phyloP scores from a whole-genome alignment of 371 early-diverging fungal species.

The Paraphysoderma sedebokerense region DNA sequence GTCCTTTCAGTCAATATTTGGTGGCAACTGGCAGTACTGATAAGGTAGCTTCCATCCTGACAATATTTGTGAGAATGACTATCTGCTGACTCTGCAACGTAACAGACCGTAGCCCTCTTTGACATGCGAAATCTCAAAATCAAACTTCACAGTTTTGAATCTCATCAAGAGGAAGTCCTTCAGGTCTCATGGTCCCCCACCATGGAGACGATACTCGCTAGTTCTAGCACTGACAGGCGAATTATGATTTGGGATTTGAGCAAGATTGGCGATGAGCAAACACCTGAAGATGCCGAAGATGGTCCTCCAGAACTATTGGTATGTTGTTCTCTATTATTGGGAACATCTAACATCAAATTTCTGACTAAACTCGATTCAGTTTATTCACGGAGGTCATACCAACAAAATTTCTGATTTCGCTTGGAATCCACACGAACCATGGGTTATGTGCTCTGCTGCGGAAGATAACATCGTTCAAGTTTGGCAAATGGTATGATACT shows the following conservation, averaged over 20 bases:
- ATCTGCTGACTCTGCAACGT: neutral
- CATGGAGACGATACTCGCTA: conserved; percentile 77
- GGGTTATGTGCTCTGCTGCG: conserved; percentile 85
- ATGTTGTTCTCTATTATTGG: conserved; percentile 8
- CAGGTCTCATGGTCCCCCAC: conserved; percentile 94
- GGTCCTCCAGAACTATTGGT: conserved; percentile 95
- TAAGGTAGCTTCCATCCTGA: conserved; percentile 39
- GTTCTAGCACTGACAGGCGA: conserved; percentile 78
- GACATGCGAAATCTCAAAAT: conserved; percentile 79
- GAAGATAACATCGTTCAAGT: conserved; percentile 96
- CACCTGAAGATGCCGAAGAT: conserved; percentile 91
- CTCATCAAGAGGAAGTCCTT: conserved; percentile 80
- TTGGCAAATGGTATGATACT: conserved; percentile 78
- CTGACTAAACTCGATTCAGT: conserved; percentile 27
- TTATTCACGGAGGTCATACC: conserved; percentile 98
- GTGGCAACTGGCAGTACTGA: conserved; percentile 93
- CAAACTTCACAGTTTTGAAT: conserved; percentile 68
- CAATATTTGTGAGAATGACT: neutral
- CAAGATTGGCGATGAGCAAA: conserved; percentile 85
- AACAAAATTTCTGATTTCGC: conserved; percentile 87
- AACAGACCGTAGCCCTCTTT: conserved; percentile 79
- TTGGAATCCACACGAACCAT: conserved; percentile 93
- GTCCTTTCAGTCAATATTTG: conserved; percentile 67
- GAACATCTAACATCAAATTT: neutral
- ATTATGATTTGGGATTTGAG: conserved; percentile 93